Evolutionary conservation across 2,329 filamentous ascomycete genomes (phyloP).

Genomic region (Xylariaceae sp.): DNA sequence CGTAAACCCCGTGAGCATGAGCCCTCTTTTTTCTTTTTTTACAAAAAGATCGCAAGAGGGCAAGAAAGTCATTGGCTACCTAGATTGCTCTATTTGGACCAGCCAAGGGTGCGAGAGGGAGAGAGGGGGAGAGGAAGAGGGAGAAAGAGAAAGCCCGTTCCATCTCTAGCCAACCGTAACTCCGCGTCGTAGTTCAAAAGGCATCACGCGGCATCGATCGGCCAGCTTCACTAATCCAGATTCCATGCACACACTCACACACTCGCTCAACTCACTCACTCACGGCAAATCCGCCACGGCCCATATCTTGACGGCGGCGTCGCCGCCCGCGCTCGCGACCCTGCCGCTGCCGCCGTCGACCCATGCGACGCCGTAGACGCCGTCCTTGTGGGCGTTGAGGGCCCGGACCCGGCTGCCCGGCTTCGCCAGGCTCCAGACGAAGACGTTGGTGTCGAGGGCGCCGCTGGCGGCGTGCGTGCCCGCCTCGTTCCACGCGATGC

Average conservation of each 20-base stretch:
- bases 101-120: too few species aligned
- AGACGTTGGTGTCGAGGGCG: conserved; percentile 86
- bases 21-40: too few species aligned
- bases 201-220: too few species aligned
- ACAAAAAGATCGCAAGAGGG: too few species aligned
- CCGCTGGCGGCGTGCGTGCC: conserved; percentile 83
- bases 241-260: not conserved
- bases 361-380: conserved; percentile 88
- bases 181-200: too few species aligned
- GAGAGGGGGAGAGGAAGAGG: too few species aligned
- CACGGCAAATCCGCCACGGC: conserved; percentile 60
- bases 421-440: conserved; percentile 84
- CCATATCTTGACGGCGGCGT: conserved; percentile 94
- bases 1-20: too few species aligned
- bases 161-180: too few species aligned
- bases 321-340: conserved; percentile 79
- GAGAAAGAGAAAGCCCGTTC: too few species aligned
- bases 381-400: conserved; percentile 91
- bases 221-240: too few species aligned
- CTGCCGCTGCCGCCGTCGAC: conserved; percentile 60
- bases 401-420: conserved; percentile 85
- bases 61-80: too few species aligned
- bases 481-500: conserved; percentile 74
- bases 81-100: too few species aligned
- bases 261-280: conserved; percentile 6